A percentile compares a stretch with the other conserved stretches of the same genome.
These are phyloP conservation scores for Trichosporon sp. DNA, from an alignment of 1,284 basidiomycete species.

Conservation along the genomic window DNA sequence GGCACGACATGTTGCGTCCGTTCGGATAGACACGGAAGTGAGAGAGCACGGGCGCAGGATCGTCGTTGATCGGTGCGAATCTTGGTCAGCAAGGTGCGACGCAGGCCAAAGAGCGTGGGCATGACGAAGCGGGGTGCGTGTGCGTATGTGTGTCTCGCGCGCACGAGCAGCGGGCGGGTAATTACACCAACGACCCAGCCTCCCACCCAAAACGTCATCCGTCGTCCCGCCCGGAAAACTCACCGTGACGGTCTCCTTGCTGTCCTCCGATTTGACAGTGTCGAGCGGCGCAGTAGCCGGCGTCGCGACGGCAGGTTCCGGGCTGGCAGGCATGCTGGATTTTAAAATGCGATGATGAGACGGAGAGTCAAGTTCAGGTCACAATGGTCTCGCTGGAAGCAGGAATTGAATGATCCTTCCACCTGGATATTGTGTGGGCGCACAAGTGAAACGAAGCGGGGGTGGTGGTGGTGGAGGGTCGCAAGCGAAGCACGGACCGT, in stretches of 20 bases:
- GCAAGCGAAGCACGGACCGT: background rate
- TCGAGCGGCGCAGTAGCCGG: background rate
- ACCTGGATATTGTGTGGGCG: background rate
- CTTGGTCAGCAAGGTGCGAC: background rate
- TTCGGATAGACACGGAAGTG: background rate
- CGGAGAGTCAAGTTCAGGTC: background rate
- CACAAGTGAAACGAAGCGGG: background rate
- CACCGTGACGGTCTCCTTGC: background rate
- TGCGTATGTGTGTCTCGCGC: background rate
- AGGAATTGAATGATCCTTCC: background rate
- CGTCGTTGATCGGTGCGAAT: background rate
- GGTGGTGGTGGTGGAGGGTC: background rate
- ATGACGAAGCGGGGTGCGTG: background rate
- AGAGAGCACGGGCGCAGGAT: background rate
- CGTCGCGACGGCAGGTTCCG: background rate
- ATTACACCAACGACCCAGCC: background rate
- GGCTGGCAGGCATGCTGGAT: background rate
- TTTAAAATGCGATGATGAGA: background rate
- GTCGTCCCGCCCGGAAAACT: background rate
- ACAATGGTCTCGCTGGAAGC: background rate
- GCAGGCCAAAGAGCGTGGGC: background rate
- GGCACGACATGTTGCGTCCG: background rate
- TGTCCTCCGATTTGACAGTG: background rate
- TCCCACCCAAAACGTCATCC: background rate
- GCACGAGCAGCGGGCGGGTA: background rate